Evolutionary conservation across 2,329 filamentous ascomycete species (phyloP).

Genomic region (Cercospora citrullina): DNA sequence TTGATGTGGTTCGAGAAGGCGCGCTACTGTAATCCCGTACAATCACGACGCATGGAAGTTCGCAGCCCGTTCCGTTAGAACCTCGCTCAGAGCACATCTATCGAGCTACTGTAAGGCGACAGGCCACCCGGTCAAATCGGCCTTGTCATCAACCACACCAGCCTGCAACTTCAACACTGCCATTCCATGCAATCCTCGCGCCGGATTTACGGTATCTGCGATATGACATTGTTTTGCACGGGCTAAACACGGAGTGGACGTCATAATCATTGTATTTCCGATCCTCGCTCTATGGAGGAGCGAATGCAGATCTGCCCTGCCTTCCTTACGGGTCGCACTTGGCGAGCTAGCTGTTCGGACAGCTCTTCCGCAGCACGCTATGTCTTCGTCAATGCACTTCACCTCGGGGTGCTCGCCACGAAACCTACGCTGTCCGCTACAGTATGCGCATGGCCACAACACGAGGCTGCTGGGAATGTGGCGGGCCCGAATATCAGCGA

Average conservation of each 20-base stretch:
- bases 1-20: not conserved
- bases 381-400: not conserved
- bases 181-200: not conserved
- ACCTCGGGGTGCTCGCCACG: not conserved
- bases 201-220: not conserved
- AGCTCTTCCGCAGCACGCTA: constrained; percentile 1
- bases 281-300: not conserved
- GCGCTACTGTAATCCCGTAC: not conserved
- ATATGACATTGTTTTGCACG: not conserved
- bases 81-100: not conserved
- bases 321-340: not conserved
- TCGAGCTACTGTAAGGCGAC: not conserved
- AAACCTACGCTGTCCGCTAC: not conserved
- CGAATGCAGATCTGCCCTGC: constrained; percentile 2
- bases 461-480: not conserved
- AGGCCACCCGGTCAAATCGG: not conserved
- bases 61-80: not conserved
- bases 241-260: not conserved
- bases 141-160: not conserved
- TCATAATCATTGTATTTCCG: not conserved
- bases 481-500: not conserved
- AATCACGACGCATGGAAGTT: not conserved
- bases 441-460: not conserved
- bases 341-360: not conserved
- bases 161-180: not conserved